Conservation (phyloP, 2,329 filamentous ascomycete genomes). For the Fusarium goolgardi region DNA sequence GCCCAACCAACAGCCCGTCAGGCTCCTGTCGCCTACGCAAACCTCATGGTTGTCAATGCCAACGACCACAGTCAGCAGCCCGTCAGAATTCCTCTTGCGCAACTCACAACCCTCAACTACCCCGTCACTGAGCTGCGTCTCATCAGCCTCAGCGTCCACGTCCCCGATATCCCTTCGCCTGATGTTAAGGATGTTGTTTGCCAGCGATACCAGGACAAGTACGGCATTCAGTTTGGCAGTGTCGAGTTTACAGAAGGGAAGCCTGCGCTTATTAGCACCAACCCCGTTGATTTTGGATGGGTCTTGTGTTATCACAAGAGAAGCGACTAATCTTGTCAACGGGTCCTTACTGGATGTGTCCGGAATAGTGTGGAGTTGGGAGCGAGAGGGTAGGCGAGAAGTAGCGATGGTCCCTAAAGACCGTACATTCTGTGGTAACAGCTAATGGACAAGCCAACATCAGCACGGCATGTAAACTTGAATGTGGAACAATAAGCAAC, state of each 20-base stretch:
- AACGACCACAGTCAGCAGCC: conserved; percentile 29
- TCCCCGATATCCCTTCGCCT: conserved; percentile 15
- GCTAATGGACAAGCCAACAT: too few species aligned
- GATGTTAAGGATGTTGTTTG: conserved; percentile 21
- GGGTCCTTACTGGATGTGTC: accelerated
- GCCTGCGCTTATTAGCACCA: conserved; percentile 30
- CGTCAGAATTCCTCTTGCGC: conserved; percentile 26
- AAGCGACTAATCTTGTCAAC: background rate
- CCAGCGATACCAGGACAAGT: conserved; percentile 31
- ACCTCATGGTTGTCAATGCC: conserved; percentile 13
- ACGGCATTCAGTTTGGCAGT: conserved; percentile 32
- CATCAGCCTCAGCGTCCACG: conserved; percentile 13
- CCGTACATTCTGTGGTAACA: background rate
- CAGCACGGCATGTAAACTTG: background rate
- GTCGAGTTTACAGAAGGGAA: conserved; percentile 24
- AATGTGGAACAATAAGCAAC: background rate
- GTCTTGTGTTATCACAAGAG: conserved; percentile 28
- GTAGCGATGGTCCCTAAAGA: background rate
- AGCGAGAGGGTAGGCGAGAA: accelerated
- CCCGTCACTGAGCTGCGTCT: conserved; percentile 23
- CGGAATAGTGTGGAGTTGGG: too few species aligned
- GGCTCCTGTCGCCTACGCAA: conserved; percentile 18
- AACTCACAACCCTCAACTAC: conserved; percentile 31
- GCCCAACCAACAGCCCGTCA: conserved; percentile 19
- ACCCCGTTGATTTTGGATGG: conserved; percentile 34